phyloP scores from a whole-genome alignment of 805 yeast genomes.

The Yamadazyma ubonensis region DNA sequence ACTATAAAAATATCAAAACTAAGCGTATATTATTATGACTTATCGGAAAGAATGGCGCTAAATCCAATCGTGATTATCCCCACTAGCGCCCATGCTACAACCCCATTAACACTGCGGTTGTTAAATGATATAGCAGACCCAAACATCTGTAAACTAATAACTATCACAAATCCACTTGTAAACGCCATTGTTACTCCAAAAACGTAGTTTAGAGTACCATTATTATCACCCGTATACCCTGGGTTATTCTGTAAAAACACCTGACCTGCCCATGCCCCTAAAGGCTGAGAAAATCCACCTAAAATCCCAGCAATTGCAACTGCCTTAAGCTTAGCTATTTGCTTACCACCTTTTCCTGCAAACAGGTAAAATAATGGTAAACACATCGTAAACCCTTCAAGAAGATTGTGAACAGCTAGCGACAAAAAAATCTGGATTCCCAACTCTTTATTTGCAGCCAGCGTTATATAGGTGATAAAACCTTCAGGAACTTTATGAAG shows the following conservation, averaged over 20 bases:
- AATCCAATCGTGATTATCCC: slow-evolving; percentile 59
- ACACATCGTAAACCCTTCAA: slow-evolving; percentile 94
- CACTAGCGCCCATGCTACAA: slow-evolving; percentile 55
- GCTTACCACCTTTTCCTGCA: slow-evolving; percentile 42
- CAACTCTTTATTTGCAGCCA: slow-evolving; percentile 58
- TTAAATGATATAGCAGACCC: slow-evolving; percentile 80
- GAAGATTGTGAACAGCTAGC: slow-evolving; percentile 82
- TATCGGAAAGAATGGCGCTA: slow-evolving; percentile 4
- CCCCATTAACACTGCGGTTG: slow-evolving; percentile 56
- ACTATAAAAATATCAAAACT: no score
- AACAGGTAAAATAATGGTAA: slow-evolving; percentile 83
- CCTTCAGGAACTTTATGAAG: slow-evolving; percentile 96
- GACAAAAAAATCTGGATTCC: slow-evolving; percentile 84
- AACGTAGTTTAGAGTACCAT: slow-evolving; percentile 38
- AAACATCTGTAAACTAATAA: slow-evolving; percentile 84
- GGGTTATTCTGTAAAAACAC: slow-evolving; percentile 41
- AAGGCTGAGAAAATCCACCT: slow-evolving; percentile 85
- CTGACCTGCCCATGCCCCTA: slow-evolving; percentile 79
- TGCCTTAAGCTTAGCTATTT: slow-evolving; percentile 51
- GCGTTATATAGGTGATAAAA: slow-evolving; percentile 78
- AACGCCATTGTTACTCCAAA: slow-evolving; percentile 67
- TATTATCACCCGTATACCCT: slow-evolving; percentile 19
- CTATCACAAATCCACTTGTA: slow-evolving; percentile 81
- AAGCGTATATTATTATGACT: no score
- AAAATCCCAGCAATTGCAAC: slow-evolving; percentile 61